These are phyloP conservation scores for Bryopsis sp. DNA, from an alignment of 139 green algal genomes.

Conservation along the genomic window DNA sequence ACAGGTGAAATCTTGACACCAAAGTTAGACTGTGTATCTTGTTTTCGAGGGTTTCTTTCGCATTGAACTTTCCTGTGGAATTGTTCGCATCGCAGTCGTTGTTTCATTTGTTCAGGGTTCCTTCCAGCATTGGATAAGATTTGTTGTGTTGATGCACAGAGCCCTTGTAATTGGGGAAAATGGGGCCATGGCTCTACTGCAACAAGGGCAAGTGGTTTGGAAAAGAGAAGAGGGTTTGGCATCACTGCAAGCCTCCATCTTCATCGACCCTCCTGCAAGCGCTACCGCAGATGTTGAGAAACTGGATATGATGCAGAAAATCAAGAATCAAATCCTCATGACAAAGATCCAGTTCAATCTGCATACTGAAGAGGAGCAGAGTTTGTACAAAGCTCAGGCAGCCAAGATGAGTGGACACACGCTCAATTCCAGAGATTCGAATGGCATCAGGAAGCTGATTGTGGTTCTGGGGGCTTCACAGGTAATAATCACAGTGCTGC, in stretches of 20 bases:
- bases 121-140: not conserved
- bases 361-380: slow-evolving; percentile 25
- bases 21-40: no score
- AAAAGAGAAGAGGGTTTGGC: not conserved
- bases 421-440: slow-evolving; percentile 42
- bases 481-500: not conserved
- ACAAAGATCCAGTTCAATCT: slow-evolving; percentile 28
- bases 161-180: not conserved
- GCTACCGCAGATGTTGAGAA: no score
- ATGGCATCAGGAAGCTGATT: slow-evolving; percentile 70
- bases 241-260: not conserved
- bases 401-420: slow-evolving; percentile 31
- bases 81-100: not conserved
- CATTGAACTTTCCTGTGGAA: not conserved
- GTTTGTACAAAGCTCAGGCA: slow-evolving; percentile 22
- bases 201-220: slow-evolving; percentile 19
- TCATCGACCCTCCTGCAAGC: slow-evolving; percentile 17
- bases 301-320: not conserved
- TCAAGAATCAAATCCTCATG: not conserved
- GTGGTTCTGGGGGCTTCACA: slow-evolving; percentile 37
- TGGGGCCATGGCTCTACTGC: slow-evolving; percentile 4
- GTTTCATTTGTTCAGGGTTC: not conserved
- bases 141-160: slow-evolving; percentile 8
- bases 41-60: no score
- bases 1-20: not conserved